Percentiles rank a stretch among this genome's conserved stretches.
phyloP scores from a whole-genome alignment of 306 rosid genomes.

The Castanea crenata region DNA sequence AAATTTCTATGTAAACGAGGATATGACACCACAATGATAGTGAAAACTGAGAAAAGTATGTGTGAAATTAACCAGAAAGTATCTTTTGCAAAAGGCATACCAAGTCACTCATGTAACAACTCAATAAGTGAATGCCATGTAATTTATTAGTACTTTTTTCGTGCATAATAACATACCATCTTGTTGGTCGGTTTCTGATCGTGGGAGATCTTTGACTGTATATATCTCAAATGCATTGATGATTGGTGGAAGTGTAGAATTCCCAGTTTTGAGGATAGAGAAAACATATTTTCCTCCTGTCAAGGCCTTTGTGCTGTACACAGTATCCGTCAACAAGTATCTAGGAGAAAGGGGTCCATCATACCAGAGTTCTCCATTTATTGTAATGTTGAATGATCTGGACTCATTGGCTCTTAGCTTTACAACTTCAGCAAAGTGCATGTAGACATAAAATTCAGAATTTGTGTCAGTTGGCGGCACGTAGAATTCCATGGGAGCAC shows the following conservation, averaged over 20 bases:
- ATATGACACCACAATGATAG: background rate
- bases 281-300: constrained; percentile 8
- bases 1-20: background rate
- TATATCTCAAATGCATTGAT: constrained; percentile 53
- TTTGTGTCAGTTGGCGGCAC: background rate
- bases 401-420: constrained; percentile 24
- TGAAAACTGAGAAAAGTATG: background rate
- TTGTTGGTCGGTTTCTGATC: constrained; percentile 32
- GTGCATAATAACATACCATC: constrained; percentile 35
- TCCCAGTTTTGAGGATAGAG: constrained; percentile 17
- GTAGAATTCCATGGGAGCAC: background rate
- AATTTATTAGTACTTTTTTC: too few relatives aligned
- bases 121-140: too few relatives aligned
- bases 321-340: constrained; percentile 23
- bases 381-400: constrained; percentile 39
- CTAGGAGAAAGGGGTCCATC: constrained; percentile 14
- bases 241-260: constrained; percentile 58
- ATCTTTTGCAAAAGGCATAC: too few relatives aligned
- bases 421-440: constrained; percentile 57
- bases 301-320: background rate
- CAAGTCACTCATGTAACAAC: too few relatives aligned
- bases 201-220: constrained; percentile 19
- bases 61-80: background rate
- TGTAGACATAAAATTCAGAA: constrained; percentile 22
- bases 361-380: constrained; percentile 28